Conservation (phyloP, 2,329 filamentous ascomycete genomes). For the Rhynchosporium graminicola region DNA sequence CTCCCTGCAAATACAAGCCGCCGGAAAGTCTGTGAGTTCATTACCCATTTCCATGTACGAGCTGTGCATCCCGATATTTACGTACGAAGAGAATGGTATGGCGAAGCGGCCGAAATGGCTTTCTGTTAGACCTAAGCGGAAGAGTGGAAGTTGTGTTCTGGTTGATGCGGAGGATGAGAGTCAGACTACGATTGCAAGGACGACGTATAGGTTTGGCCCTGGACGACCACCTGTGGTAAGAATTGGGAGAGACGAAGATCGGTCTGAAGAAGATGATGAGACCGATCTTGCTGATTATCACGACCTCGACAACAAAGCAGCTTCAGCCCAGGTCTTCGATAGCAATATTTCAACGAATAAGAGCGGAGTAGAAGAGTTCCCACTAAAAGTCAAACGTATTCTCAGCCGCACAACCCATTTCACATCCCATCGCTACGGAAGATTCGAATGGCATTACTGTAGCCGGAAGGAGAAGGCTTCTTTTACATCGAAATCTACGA, state of each 20-base stretch:
- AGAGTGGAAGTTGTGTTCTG: constrained; percentile 52
- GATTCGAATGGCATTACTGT: constrained; percentile 59
- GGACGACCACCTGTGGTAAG: constrained; percentile 51
- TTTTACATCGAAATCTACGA: neutral
- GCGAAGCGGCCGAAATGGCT: constrained; percentile 47
- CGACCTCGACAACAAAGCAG: neutral
- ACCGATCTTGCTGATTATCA: constrained; percentile 36
- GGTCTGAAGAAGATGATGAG: constrained; percentile 32
- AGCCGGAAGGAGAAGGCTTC: constrained; percentile 45
- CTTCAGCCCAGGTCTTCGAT: neutral
- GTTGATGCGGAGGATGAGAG: constrained; percentile 45
- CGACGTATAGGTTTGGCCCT: constrained; percentile 59
- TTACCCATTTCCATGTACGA: constrained; percentile 45
- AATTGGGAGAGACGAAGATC: constrained; percentile 10
- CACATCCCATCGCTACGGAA: constrained; percentile 48
- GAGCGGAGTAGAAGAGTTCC: neutral
- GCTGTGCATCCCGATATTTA: constrained; percentile 48
- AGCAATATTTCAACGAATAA: neutral
- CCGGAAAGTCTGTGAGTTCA: constrained; percentile 48
- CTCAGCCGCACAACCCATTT: constrained; percentile 51
- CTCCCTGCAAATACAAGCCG: constrained; percentile 51
- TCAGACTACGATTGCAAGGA: constrained; percentile 48
- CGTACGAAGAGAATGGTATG: neutral
- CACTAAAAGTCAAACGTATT: neutral
- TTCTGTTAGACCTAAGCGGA: constrained; percentile 50